phyloP scores from a whole-genome alignment of 495 filamentous ascomycete species.

The Oleoguttula mirabilis region DNA sequence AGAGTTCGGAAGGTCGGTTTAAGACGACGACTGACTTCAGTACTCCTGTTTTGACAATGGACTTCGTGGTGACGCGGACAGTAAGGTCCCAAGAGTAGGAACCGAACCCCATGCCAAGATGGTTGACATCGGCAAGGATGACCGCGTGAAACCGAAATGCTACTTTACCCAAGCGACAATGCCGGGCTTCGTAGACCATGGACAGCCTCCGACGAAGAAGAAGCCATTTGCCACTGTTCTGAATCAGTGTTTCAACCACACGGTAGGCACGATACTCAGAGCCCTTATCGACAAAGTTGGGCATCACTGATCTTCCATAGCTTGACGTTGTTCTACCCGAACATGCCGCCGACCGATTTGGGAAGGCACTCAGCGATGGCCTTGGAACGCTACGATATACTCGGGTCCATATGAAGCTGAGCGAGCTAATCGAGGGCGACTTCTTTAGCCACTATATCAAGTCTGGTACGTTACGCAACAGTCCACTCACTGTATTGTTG shows the following conservation, averaged over 20 bases:
- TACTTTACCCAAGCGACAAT: constrained; percentile 57
- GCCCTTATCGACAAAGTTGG: too few species aligned
- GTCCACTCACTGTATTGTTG: too few species aligned
- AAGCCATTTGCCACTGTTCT: constrained; percentile 60
- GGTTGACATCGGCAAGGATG: constrained; percentile 45
- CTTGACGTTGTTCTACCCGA: constrained; percentile 64
- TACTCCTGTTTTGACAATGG: too few species aligned
- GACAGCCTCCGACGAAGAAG: constrained; percentile 58
- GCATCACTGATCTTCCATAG: constrained; percentile 34
- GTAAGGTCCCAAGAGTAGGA: too few species aligned
- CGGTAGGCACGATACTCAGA: too few species aligned
- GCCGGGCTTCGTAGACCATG: constrained; percentile 50
- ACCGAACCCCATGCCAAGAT: constrained; percentile 36
- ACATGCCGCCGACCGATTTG: constrained; percentile 46
- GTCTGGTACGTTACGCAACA: constrained; percentile 55
- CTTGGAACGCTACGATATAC: constrained; percentile 43
- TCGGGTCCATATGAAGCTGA: constrained; percentile 62
- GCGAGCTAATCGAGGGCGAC: constrained; percentile 54
- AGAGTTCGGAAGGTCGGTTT: too few species aligned
- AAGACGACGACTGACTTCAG: too few species aligned
- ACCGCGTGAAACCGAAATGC: constrained; percentile 56
- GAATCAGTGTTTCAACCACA: constrained; percentile 62
- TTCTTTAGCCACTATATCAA: constrained; percentile 88
- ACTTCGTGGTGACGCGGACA: too few species aligned
- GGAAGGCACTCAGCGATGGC: constrained; percentile 36